phyloP scores from a whole-genome alignment of 768 basidiomycete species.

The Leucosporidium scottii region DNA sequence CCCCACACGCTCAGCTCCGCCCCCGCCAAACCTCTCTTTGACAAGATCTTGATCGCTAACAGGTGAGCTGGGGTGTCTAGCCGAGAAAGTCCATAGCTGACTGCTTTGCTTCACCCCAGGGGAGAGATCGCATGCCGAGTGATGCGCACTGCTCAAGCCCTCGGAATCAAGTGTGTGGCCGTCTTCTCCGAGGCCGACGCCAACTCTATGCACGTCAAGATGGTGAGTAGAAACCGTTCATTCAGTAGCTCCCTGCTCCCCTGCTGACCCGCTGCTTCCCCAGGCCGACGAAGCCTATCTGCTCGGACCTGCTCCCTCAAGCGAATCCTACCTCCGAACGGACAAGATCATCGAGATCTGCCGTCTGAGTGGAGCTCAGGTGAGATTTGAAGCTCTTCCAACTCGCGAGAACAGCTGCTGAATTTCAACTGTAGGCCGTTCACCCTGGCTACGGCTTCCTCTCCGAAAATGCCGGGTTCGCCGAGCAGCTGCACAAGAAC shows the following conservation, averaged over 20 bases:
- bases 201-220: slow-evolving; percentile 68
- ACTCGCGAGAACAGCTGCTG: slow-evolving; percentile 43
- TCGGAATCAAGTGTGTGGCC: slow-evolving; percentile 86
- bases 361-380: slow-evolving; percentile 69
- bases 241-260: too few relatives aligned
- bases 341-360: slow-evolving; percentile 85
- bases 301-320: slow-evolving; percentile 82
- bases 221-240: slow-evolving; percentile 49
- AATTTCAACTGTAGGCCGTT: slow-evolving; percentile 51
- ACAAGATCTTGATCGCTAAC: slow-evolving; percentile 89
- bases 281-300: slow-evolving; percentile 84
- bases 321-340: slow-evolving; percentile 78
- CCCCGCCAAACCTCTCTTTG: slow-evolving; percentile 47
- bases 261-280: background rate
- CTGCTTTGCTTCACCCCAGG: slow-evolving; percentile 45
- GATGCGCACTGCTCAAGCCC: slow-evolving; percentile 76
- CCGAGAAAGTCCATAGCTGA: background rate
- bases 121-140: slow-evolving; percentile 95
- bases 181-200: slow-evolving; percentile 84
- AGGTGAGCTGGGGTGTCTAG: slow-evolving; percentile 49
- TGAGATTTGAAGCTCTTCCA: background rate
- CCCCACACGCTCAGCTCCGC: background rate
- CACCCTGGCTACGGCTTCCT: slow-evolving; percentile 84
- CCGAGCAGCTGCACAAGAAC: slow-evolving; percentile 62
- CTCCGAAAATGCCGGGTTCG: slow-evolving; percentile 82